Evolutionary conservation across 257 asterid species (phyloP), one percentile per base, ranked within the genome.

Genomic region (Ligustrum vulgare): DNA sequence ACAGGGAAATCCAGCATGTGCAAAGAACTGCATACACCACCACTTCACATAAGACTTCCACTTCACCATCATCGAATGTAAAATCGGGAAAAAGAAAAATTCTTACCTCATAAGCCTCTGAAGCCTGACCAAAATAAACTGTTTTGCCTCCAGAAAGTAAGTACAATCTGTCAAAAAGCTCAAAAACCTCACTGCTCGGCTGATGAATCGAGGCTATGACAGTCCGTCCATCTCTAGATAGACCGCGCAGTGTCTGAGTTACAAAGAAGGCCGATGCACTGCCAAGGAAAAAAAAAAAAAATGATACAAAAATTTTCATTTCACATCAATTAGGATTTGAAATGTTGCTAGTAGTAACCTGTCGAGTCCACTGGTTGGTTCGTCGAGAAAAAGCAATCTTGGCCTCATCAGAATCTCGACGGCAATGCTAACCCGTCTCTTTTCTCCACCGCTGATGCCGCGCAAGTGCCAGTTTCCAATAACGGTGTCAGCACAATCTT

Each of bases 221-320:
- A 0, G 99, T 94, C 18, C 99, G 81, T 37, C 99, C 99, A 47
- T 92, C 99, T 81, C 97, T 84, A 0, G 99, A 94, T 65, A 94
- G 80, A 60, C 85, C 89, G 1, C 98, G 93, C 32, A 94, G 68
- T 16, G 98, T 94, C 85, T 94, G 99, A 0, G 97, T 91, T 45
- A 94, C 99, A 31, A 94, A 94, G 92, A 94, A 94, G 0, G 99
- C 98, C 2, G 99, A 94, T 69, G 99, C 99, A 84, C 99, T 93
- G 91, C 67, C 66, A 69, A 56, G 72, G 62, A 33, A 2, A 68
- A 69, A 22, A 20, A 66, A 68, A 69, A 22, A 20, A 33, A 8
- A 8, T 39, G 13, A 39, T 39, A 39, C 9, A 39, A 39, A 39
- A 39, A 3, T 39, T n/a, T n/a, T n/a, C n/a, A n/a, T n/a, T 13